Evolutionary conservation across 129 eudicot genomes (phyloP), one percentile per base, ranked within the genome.

Genomic region (Rutidosis leptorrhynchoides): DNA sequence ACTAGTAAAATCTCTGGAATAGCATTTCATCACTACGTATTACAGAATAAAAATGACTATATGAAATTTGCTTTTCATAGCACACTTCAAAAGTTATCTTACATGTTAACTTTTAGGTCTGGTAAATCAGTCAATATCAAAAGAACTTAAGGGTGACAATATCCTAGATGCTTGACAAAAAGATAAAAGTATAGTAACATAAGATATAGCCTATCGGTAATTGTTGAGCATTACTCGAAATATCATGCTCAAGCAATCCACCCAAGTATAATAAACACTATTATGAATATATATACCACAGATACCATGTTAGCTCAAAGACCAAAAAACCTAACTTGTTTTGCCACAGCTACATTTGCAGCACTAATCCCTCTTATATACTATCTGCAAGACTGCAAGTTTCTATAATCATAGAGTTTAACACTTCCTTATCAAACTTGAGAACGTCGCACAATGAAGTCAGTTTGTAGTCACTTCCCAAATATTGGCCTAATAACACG

Each of bases 401-500:
- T 70, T 58, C 25, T 28, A 35, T 21, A 21, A 37, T 62, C 20
- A 28, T 0, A 7, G 11, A 53, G 42, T 52, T 53, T 25, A 17
- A 23, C 17, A 53, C 22, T 63, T 52, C 57, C 24, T 17, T 19
- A 54, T 43, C 11, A 22, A 56, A 30, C 32, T 43, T 7, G 4
- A 28, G 28, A 32, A 42, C 2, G 5, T 8, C 55, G 3, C 55
- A 48, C 4, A 37, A 37, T 10, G 17, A 12, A 65, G 28, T 56
- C 57, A 74, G 20, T 6, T 54, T 29, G 1, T 42, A 26, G 23
- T 64, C 65, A 20, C 67, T 74, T 30, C 37, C 51, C 10, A 20
- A 46, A 74, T 28, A 54, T 64, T 20, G 30, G 65, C 71, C 78
- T 65, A 65, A 73, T 35, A n/a, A 55, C 56, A 23, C 64, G 35